Base-by-base conservation (phyloP, 1,139 yeast genomes). In the Blastobotrys malaysiensis region DNA sequence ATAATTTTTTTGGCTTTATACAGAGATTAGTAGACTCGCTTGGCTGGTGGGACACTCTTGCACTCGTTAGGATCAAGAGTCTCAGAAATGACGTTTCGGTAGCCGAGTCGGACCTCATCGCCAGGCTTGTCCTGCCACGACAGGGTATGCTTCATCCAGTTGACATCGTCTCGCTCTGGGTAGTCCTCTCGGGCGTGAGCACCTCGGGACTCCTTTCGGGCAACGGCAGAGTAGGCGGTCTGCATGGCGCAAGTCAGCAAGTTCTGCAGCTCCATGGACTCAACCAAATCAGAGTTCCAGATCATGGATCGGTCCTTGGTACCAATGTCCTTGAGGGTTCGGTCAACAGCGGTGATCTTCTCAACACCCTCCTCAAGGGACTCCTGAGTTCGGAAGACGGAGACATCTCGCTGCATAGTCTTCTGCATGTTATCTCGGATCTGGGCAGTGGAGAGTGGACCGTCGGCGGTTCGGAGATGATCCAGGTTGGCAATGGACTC, bases 111-210 rank as follows among this genome's bases (percentile, higher is more conserved):
- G 53, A 89, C 90, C 55, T 80, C 78, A 52, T 80, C 93, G 67
- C 95, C 96, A 60, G 78, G 78, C 46, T 75, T 73, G 57, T 74
- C 69, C 78, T 93, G 98, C 89, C 95, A 93, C 53, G 98, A 88
- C 70, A 93, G 79, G 52, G 97, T 82, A 77, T 93, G 99, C 79
- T 93, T 93, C 95, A 90, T 89, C 99, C 99, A 93, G 79, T 89
- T 78, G 58, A 71, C 90, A 72, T 93, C 99, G 69, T 93, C 96
- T 83, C 99, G 89, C 59, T 84, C 85, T 68, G 95, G 97, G 78
- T 75, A 91, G 74, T 93, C 99, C 75, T 93, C 99, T 79, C 98
- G 87, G 61, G 99, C 98, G 70, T 93, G 99, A 53, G 99, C 99
- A 78, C 99, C 99, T 81, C 99, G 89, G 50, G 97, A 90, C 78